Evolutionary conservation across 2,329 filamentous ascomycete species (phyloP), one percentile per base, ranked within the genome.

Genomic region (Aspergillus hortae): DNA sequence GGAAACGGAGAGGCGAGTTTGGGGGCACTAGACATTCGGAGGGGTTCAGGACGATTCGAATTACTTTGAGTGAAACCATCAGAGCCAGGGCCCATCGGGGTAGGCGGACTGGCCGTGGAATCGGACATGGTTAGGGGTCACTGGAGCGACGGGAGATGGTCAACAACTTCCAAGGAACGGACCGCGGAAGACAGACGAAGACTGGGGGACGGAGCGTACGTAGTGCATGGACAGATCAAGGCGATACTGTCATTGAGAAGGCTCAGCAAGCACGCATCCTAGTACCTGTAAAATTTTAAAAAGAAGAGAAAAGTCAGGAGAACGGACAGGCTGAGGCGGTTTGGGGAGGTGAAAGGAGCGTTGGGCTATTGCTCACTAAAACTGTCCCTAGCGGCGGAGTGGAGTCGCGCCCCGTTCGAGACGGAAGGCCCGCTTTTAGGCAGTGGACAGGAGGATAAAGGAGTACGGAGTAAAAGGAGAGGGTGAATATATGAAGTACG

Each of bases 1-100:
- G 63, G 63, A 45, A 67, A 61, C 9, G 65, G 60, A 9, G 66
- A 64, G 12, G 61, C 60, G 44, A 66, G 40, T 49, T 62, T 64
- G 25, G 56, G 46, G 30, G 45, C 55, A 46, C 58, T 61, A 12
- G 60, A 59, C 21, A 58, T 44, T 15, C 56, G 49, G 19, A 61
- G 53, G 6, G 56, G 55, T 19, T 62, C 61, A 30, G 58, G 55
- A 10, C 40, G n/a, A 51, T 60, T 50, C 21, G 33, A 25, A 42
- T 21, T 14, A 14, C 10, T 56, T 60, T 4, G 53, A 51, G 38
- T 63, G 51, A 10, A 57, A 49, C 21, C 55, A 56, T 47, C 12
- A 56, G 48, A 27, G 42, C 42, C 60, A 35, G 56, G 40, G 45
- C 54, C 60, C 54, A 52, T 58, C 54, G 47, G 49, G 38, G 57